Evolutionary conservation across 2,329 filamentous ascomycete species (phyloP), one percentile per base, ranked within the genome.

Genomic region (Xylaria sp.): DNA sequence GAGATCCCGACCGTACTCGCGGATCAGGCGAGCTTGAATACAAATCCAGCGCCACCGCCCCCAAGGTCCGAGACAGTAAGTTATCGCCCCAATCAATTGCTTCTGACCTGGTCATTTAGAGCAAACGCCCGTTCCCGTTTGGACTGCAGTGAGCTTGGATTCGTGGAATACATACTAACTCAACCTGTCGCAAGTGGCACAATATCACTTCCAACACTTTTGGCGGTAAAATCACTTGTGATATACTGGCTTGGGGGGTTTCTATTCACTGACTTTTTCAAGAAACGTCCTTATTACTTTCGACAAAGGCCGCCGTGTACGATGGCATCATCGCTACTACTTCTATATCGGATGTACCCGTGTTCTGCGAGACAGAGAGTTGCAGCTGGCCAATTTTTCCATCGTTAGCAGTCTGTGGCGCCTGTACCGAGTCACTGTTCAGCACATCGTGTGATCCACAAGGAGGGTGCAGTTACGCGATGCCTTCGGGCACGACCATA

Each of bases 241-340:
- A 15, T 13, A 13, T 58, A 65, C 9, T 50, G 63, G 12, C 54
- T 58, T 13, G 60, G 56, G 65, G 12, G 50, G 67, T 66, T 44
- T 34, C 2, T 41, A 3, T 15, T 18, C 15, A 23, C 60, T 63
- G 28, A 66, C 51, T 7, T 20, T 34, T 31, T 15, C 4, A 44
- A 76, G 74, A 73, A 60, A 73, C 62, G 64, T 75, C 59, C 57
- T 69, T 72, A 55, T 71, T 70, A 34, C 75, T 81, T 13, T 82
- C 80, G 3, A 82, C 80, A 2, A 82, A 80, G 69, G 78, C 80
- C 1, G 80, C 80, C 6, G 73, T 82, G 9, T 82, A 82, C 51
- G 78, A 80, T 15, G 80, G 80, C 12, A 80, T 82, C 28, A 74
- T 82, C 15, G 75, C 79, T 6, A 75, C 79, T 7, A 69, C 72